Percentiles rank a stretch among this genome's conserved stretches.
phyloP scores from a whole-genome alignment of 2,329 filamentous ascomycete species.

The Exophiala aquamarina region DNA sequence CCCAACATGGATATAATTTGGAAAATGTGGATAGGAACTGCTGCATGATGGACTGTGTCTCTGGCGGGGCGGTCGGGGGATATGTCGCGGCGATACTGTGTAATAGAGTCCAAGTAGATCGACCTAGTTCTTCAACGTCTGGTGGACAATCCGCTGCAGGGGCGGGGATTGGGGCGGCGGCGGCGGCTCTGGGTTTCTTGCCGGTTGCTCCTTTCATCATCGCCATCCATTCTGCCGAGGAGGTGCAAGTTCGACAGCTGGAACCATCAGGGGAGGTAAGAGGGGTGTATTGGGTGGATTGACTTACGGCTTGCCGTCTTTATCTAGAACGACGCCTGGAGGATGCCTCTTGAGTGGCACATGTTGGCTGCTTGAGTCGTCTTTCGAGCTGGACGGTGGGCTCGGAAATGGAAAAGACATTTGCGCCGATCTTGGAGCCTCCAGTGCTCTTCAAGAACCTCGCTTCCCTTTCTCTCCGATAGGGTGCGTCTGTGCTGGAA shows the following conservation, averaged over 20 bases:
- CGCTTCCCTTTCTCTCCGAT: too few species aligned
- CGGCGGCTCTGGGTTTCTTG: conserved; percentile 25
- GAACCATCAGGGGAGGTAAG: too few species aligned
- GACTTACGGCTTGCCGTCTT: conserved; percentile 51
- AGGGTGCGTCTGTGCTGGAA: not conserved
- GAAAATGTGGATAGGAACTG: conserved; percentile 80
- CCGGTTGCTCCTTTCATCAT: conserved; percentile 40
- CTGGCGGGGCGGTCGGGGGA: conserved; percentile 65
- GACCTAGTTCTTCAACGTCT: conserved; percentile 83
- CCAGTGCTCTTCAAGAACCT: too few species aligned
- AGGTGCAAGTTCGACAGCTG: conserved; percentile 52
- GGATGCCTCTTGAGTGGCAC: conserved; percentile 34
- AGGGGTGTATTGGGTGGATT: too few species aligned
- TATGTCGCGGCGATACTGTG: conserved; percentile 90
- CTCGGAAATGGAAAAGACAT: conserved; percentile 20
- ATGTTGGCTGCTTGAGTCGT: conserved; percentile 10
- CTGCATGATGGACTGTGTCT: conserved; percentile 73
- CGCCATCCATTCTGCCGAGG: conserved; percentile 46
- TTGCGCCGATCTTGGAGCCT: not conserved
- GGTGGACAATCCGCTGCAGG: conserved; percentile 72
- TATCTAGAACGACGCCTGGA: conserved; percentile 51
- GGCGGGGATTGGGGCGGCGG: conserved; percentile 24
- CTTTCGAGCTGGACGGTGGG: conserved; percentile 14
- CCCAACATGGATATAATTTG: conserved; percentile 91
- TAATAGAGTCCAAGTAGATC: conserved; percentile 87